These are phyloP conservation scores for Yamadazyma songkhlaensis DNA, from an alignment of 1,139 yeast genomes.

Conservation along the genomic window DNA sequence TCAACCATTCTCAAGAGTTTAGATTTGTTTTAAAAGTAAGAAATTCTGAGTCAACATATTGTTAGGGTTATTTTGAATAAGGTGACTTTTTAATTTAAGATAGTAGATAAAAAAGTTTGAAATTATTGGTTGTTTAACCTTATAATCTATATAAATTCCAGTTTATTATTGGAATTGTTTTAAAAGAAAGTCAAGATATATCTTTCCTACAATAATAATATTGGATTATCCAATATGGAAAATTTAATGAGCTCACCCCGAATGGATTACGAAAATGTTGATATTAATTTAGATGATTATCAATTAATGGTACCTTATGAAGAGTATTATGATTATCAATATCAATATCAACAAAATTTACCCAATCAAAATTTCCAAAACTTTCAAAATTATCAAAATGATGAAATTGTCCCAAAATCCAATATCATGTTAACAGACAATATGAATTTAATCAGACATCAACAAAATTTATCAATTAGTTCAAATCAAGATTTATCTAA, in stretches of 20 bases:
- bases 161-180: not conserved
- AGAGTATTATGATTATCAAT: constrained; percentile 1
- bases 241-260: constrained; percentile 45
- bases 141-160: not conserved
- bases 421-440: constrained; percentile 12
- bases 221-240: constrained; percentile 26
- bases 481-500: constrained; percentile 9
- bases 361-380: not conserved
- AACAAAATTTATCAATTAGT: constrained; percentile 17
- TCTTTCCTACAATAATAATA: too few relatives aligned
- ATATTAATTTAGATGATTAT: constrained; percentile 11
- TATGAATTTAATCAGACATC: constrained; percentile 14
- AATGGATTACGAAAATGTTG: constrained; percentile 20
- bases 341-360: constrained; percentile 1
- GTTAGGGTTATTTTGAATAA: too few relatives aligned
- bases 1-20: too few relatives aligned
- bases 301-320: constrained; percentile 4
- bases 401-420: constrained; percentile 6
- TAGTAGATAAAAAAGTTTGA: too few relatives aligned
- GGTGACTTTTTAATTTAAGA: too few relatives aligned
- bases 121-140: too few relatives aligned
- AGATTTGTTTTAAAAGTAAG: too few relatives aligned
- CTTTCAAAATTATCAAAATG: not conserved
- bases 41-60: too few relatives aligned
- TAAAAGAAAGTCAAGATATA: too few relatives aligned